Evolutionary conservation across 352 stramenopile genomes (phyloP), one percentile per base, ranked within the genome.

Genomic region (Globisporangium megalacanthum): DNA sequence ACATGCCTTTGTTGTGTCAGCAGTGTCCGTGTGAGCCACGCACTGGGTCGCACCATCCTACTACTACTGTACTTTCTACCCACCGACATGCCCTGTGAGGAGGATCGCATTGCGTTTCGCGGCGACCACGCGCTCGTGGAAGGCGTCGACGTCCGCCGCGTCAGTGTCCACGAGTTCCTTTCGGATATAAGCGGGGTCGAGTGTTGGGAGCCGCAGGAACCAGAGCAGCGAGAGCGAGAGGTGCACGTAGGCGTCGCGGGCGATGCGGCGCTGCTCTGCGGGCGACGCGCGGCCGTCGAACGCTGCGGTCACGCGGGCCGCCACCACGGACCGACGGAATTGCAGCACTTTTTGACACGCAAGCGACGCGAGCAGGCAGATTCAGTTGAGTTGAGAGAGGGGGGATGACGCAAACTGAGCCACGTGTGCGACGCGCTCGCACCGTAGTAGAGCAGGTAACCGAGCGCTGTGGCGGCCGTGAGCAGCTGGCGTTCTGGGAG

Each of bases 381-480:
- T 39, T 39, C 35, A 39, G 35, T 39, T 5, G 6, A n/a, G n/a
- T 33, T 49, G 42, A 48, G 22, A 52, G 46, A 6, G 15, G 31
- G 47, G 17, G 6, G 25, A 11, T 20, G 31, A 42, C 19, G n/a
- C 54, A 19, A 20, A 37, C 19, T 52, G 33, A 25, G 20, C 33
- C 8, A 31, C 29, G 29, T 37, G 22, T 42, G 42, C 7, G 42
- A 47, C 20, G 42, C 42, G 13, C 48, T 52, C 29, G 48, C 62
- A 84, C 75, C 75, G 68, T 75, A 74, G 64, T 67, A 84, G 59
- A 75, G 73, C 55, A 83, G 57, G 49, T 75, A 68, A 44, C 64
- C 72, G n/a, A 82, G 52, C 58, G 60, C 58, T 15, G 48, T 47
- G 44, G 70, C 75, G 11, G 41, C 62, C 49, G 37, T 51, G 39